Evolutionary conservation across 441 rosid species (phyloP).

Genomic region (Hura crepitans): DNA sequence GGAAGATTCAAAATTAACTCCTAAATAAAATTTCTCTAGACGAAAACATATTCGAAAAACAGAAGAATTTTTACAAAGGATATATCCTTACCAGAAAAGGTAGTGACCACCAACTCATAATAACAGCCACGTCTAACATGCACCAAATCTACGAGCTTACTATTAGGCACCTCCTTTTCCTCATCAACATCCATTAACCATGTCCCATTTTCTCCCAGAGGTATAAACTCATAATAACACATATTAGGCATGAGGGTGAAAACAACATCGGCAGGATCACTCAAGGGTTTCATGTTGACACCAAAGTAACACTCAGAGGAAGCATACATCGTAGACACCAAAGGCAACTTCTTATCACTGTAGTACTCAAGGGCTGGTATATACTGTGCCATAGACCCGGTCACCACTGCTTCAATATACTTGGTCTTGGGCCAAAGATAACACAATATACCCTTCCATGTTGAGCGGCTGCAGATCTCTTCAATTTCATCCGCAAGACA

Average conservation of each 20-base stretch:
- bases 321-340: slow-evolving; percentile 89
- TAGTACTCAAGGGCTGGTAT: slow-evolving; percentile 64
- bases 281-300: slow-evolving; percentile 75
- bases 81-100: slow-evolving; percentile 58
- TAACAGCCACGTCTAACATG: slow-evolving; percentile 60
- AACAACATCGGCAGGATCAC: slow-evolving; percentile 66
- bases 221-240: slow-evolving; percentile 82
- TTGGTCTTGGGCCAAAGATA: slow-evolving; percentile 79
- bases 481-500: slow-evolving; percentile 61
- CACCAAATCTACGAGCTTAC: slow-evolving; percentile 61
- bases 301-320: slow-evolving; percentile 92
- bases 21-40: no score
- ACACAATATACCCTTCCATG: slow-evolving; percentile 82
- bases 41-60: neutral
- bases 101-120: slow-evolving; percentile 81
- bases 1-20: slow-evolving; percentile 9
- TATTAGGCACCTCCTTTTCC: slow-evolving; percentile 47
- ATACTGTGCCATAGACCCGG: slow-evolving; percentile 93
- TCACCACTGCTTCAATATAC: slow-evolving; percentile 84
- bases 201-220: slow-evolving; percentile 61
- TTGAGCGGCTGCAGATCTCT: slow-evolving; percentile 52
- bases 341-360: slow-evolving; percentile 64
- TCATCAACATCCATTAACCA: slow-evolving; percentile 46
- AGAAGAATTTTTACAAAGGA: neutral
- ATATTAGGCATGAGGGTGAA: slow-evolving; percentile 87